Evolutionary conservation across 306 rosid genomes (phyloP).

Genomic region (Trichosanthes truncata): DNA sequence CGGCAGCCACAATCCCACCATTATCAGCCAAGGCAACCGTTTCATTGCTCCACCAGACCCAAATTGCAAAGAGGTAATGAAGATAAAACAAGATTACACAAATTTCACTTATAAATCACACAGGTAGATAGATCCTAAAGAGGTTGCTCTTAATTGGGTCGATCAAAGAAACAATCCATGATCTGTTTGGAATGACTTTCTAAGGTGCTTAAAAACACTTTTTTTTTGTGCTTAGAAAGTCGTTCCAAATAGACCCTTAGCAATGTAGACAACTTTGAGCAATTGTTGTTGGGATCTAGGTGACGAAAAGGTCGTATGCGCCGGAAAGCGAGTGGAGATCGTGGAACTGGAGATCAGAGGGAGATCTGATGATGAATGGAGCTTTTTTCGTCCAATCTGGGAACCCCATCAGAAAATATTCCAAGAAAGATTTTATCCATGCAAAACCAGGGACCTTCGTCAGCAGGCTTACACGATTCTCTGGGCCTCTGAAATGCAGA

Average conservation of each 20-base stretch:
- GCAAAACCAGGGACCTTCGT: slow-evolving; percentile 29
- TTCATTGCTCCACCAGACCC: slow-evolving; percentile 22
- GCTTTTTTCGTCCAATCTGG: slow-evolving; percentile 37
- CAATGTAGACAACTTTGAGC: neutral
- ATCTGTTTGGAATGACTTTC: too few relatives aligned
- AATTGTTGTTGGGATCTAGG: slow-evolving; percentile 18
- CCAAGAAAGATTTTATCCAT: slow-evolving; percentile 5
- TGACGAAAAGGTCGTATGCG: slow-evolving; percentile 41
- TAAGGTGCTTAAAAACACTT: too few relatives aligned
- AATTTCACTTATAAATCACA: neutral
- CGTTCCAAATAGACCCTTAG: neutral
- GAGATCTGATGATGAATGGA: slow-evolving; percentile 39
- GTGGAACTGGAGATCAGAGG: slow-evolving; percentile 53
- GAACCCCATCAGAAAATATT: neutral
- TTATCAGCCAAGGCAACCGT: slow-evolving; percentile 50
- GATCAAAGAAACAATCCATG: neutral
- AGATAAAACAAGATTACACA: neutral
- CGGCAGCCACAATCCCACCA: slow-evolving; percentile 44
- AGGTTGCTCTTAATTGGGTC: neutral
- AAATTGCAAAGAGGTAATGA: slow-evolving; percentile 25
- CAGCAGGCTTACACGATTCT: slow-evolving; percentile 28
- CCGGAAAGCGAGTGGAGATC: slow-evolving; percentile 29
- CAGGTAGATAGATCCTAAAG: neutral
- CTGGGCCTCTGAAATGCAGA: slow-evolving; percentile 24
- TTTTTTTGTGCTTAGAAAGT: too few relatives aligned